A percentile compares a stretch with the other conserved stretches of the same genome.
phyloP scores from a whole-genome alignment of 31 red algal species.

The Porphyra umbilicalis region DNA sequence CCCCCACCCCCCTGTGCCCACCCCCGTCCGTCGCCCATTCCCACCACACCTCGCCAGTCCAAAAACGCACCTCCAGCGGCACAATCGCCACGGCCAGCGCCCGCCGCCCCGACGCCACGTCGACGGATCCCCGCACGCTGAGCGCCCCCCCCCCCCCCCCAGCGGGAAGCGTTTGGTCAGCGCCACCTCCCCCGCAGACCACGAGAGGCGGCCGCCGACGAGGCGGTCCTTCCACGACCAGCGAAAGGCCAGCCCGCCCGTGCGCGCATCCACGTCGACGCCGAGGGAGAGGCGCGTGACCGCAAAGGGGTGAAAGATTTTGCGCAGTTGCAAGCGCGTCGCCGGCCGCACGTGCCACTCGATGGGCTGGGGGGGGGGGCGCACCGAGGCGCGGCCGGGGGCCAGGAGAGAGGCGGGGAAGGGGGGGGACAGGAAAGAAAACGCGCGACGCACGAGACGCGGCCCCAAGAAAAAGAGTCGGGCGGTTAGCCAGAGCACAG shows the following conservation, averaged over 20 bases:
- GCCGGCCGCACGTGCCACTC: constrained; percentile 47
- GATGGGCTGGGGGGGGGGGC: constrained; percentile 2
- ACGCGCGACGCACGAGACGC: no score
- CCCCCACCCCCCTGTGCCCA: no score
- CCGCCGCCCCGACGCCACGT: constrained; percentile 19
- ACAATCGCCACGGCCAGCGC: constrained; percentile 31
- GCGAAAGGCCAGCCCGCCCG: constrained; percentile 27
- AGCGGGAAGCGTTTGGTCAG: constrained; percentile 60
- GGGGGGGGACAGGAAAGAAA: background rate
- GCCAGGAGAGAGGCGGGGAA: background rate
- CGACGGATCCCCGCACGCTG: constrained; percentile 21
- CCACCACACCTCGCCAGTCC: no score
- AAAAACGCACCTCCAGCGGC: constrained; percentile 17
- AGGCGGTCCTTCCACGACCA: constrained; percentile 79
- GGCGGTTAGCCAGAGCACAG: no score
- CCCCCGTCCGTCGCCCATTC: no score
- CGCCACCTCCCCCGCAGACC: constrained; percentile 29
- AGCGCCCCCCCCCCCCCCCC: constrained; percentile 30
- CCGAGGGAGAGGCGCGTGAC: constrained; percentile 65
- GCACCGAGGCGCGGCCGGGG: background rate
- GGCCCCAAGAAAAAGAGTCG: background rate
- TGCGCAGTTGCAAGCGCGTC: constrained; percentile 69
- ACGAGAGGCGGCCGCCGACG: constrained; percentile 53
- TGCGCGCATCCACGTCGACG: constrained; percentile 47
- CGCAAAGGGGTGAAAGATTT: constrained; percentile 49